A percentile compares a stretch with the other conserved stretches of the same genome.
Conservation (phyloP, 371 early-diverging fungal genomes). For the Saksenaea oblongispora region DNA sequence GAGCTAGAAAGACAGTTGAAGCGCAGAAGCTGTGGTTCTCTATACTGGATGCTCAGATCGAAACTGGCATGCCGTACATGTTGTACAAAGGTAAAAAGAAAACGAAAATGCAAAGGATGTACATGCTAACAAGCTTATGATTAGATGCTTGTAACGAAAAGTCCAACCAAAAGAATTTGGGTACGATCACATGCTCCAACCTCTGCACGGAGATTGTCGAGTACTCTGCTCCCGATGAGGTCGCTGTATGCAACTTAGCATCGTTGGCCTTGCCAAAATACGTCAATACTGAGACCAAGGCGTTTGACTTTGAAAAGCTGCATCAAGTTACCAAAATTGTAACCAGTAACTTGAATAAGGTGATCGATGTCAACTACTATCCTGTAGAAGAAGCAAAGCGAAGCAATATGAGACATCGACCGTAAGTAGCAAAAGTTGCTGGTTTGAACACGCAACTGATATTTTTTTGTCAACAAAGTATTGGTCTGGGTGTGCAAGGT, state of each 20-base stretch:
- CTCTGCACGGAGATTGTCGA: slow-evolving; percentile 95
- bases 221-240: slow-evolving; percentile 95
- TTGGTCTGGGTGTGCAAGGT: slow-evolving; percentile 99
- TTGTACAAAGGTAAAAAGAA: slow-evolving; percentile 95
- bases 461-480: no score
- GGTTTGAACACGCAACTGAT: no score
- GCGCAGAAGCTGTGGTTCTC: slow-evolving; percentile 99
- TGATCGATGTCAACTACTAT: slow-evolving; percentile 98
- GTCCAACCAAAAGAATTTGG: slow-evolving; percentile 97
- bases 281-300: slow-evolving; percentile 64
- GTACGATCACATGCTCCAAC: slow-evolving; percentile 92
- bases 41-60: slow-evolving; percentile 97
- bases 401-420: slow-evolving; percentile 96
- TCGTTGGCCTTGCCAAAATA: slow-evolving; percentile 97
- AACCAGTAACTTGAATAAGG: slow-evolving; percentile 93
- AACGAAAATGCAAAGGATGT: neutral
- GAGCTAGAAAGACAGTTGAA: slow-evolving; percentile 85
- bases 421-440: no score
- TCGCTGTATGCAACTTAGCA: slow-evolving; percentile 99
- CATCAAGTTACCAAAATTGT: slow-evolving; percentile 86
- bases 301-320: slow-evolving; percentile 74
- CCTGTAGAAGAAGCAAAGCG: slow-evolving; percentile 90
- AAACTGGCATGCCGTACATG: slow-evolving; percentile 99
- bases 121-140: neutral
- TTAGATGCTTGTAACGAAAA: slow-evolving; percentile 88